These are phyloP conservation scores for Arxiozyma heterogenica DNA, from an alignment of 1,139 yeast genomes.

Conservation along the genomic window DNA sequence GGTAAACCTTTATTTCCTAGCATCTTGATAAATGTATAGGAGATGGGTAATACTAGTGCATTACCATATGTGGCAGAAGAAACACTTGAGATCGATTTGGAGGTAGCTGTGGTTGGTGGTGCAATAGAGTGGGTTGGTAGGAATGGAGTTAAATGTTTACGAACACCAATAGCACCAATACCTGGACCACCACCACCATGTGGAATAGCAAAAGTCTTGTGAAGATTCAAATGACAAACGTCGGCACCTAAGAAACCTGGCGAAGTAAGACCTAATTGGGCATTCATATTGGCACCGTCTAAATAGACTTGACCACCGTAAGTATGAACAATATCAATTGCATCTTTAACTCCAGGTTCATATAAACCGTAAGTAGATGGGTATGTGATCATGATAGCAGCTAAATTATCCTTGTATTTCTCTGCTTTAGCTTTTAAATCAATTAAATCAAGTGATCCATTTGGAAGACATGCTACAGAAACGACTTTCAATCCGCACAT, in stretches of 20 bases:
- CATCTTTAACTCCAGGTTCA: constrained; percentile 82
- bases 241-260: constrained; percentile 99
- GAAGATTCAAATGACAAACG: constrained; percentile 92
- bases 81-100: constrained; percentile 60
- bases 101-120: constrained; percentile 37
- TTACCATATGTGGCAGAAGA: constrained; percentile 95
- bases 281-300: constrained; percentile 99
- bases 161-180: constrained; percentile 96
- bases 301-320: constrained; percentile 93
- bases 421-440: constrained; percentile 71
- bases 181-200: constrained; percentile 99
- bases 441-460: constrained; percentile 77
- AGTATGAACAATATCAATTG: constrained; percentile 73
- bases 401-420: constrained; percentile 58
- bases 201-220: constrained; percentile 94
- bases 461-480: constrained; percentile 73
- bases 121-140: constrained; percentile 71
- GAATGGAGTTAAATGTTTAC: constrained; percentile 68
- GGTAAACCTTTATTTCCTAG: constrained; percentile 82
- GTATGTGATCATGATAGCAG: constrained; percentile 92
- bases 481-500: constrained; percentile 95
- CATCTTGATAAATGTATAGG: constrained; percentile 90
- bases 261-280: constrained; percentile 93
- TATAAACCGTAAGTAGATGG: constrained; percentile 96
- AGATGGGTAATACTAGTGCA: constrained; percentile 85